phyloP scores from a whole-genome alignment of 2,329 filamentous ascomycete genomes.

The Beauveria sp. region DNA sequence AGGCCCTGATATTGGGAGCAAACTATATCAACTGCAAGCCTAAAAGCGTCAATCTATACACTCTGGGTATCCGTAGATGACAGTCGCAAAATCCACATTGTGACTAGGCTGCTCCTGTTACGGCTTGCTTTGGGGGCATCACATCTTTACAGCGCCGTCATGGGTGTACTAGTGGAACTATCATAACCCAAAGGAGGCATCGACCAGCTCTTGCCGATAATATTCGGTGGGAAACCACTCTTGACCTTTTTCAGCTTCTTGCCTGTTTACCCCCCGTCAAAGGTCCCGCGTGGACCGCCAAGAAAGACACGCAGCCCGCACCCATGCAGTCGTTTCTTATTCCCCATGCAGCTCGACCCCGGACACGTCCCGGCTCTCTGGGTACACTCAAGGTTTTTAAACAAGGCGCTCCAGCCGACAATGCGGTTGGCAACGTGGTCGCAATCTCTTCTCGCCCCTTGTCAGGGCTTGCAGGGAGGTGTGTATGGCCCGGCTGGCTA shows the following conservation, averaged over 20 bases:
- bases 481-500: not conserved
- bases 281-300: not conserved
- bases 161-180: not conserved
- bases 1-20: not conserved
- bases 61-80: too few species aligned
- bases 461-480: too few species aligned
- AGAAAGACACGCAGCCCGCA: not conserved
- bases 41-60: too few species aligned
- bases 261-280: not conserved
- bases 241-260: not conserved
- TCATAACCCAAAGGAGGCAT: not conserved
- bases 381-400: not conserved
- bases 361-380: not conserved
- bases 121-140: too few species aligned
- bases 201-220: not conserved
- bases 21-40: too few species aligned
- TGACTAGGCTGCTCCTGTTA: too few species aligned
- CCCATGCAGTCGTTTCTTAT: slow-evolving; percentile 2
- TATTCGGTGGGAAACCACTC: too few species aligned
- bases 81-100: too few species aligned
- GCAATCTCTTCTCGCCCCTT: not conserved
- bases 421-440: not conserved
- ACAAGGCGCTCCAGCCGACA: not conserved
- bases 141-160: not conserved
- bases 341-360: not conserved